phyloP scores from a whole-genome alignment of 1,284 basidiomycete genomes.

The Ceratobasidium sp. region DNA sequence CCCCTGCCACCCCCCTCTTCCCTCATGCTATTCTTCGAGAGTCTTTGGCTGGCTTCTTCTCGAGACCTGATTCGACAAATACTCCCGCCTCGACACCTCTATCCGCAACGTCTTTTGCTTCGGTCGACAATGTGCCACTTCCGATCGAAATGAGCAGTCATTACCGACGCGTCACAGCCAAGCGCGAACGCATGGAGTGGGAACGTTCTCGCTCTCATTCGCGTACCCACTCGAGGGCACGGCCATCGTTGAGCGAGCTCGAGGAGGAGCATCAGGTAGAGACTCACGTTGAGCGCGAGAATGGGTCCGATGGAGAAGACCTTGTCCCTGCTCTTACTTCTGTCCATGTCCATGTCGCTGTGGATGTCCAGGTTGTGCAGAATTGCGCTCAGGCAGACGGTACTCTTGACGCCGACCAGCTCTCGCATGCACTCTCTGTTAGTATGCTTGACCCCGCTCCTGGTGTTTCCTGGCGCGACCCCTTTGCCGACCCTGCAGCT shows the following conservation, averaged over 20 bases:
- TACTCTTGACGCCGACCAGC: not conserved
- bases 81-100: slow-evolving; percentile 8
- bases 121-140: not conserved
- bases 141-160: slow-evolving; percentile 32
- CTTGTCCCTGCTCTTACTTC: not conserved
- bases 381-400: not conserved
- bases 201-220: slow-evolving; percentile 22
- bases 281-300: slow-evolving; percentile 14
- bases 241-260: slow-evolving; percentile 12
- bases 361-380: slow-evolving; percentile 14
- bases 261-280: not conserved
- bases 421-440: not conserved
- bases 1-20: slow-evolving; percentile 12
- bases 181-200: slow-evolving; percentile 29
- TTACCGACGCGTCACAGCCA: slow-evolving; percentile 27
- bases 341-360: slow-evolving; percentile 5
- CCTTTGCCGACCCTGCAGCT: slow-evolving; percentile 17
- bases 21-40: not conserved
- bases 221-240: slow-evolving; percentile 19
- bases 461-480: slow-evolving; percentile 15
- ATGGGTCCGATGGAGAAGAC: slow-evolving; percentile 6
- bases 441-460: slow-evolving; percentile 5
- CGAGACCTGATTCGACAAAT: not conserved
- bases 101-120: slow-evolving; percentile 8
- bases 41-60: slow-evolving; percentile 8